Conservation (phyloP, 2,329 filamentous ascomycete genomes). For the Colletotrichum magnum region DNA sequence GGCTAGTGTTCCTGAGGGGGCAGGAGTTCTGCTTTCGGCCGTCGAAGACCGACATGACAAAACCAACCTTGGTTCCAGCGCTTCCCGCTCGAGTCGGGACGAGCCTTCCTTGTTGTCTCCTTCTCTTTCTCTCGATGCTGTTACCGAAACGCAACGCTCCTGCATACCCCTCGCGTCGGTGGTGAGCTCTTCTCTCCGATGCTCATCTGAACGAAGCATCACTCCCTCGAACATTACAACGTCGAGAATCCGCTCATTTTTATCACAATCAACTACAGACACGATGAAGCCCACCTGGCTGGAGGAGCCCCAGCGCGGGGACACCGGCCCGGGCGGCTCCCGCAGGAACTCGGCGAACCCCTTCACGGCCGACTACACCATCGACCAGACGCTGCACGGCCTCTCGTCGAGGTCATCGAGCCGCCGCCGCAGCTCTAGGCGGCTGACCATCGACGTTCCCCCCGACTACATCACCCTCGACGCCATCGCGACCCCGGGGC, state of each 20-base stretch:
- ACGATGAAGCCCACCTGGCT: constrained; percentile 38
- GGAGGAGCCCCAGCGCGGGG: constrained; percentile 27
- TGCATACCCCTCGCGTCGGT: constrained; percentile 18
- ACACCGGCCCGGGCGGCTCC: not conserved
- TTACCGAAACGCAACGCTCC: constrained; percentile 7
- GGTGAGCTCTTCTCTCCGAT: constrained; percentile 20
- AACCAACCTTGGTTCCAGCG: constrained; percentile 7
- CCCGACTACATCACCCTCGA: constrained; percentile 29
- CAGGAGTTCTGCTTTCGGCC: constrained; percentile 22
- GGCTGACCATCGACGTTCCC: constrained; percentile 24
- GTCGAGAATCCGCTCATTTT: constrained; percentile 20
- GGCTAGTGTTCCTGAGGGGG: no score
- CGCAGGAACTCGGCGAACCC: constrained; percentile 30
- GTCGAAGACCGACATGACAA: constrained; percentile 13
- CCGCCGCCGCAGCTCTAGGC: constrained; percentile 9
- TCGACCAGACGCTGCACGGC: constrained; percentile 36
- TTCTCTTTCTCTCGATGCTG: constrained; percentile 5
- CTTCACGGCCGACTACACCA: constrained; percentile 38
- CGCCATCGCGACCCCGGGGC: constrained; percentile 24
- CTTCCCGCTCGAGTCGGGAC: not conserved
- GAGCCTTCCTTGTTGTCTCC: not conserved
- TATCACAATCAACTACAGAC: not conserved
- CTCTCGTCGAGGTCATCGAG: constrained; percentile 11
- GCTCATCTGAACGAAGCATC: not conserved
- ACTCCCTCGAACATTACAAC: constrained; percentile 10